A percentile compares a stretch with the other conserved stretches of the same genome.
Conservation (phyloP, 2,329 filamentous ascomycete species). For the Endothia cerciana region DNA sequence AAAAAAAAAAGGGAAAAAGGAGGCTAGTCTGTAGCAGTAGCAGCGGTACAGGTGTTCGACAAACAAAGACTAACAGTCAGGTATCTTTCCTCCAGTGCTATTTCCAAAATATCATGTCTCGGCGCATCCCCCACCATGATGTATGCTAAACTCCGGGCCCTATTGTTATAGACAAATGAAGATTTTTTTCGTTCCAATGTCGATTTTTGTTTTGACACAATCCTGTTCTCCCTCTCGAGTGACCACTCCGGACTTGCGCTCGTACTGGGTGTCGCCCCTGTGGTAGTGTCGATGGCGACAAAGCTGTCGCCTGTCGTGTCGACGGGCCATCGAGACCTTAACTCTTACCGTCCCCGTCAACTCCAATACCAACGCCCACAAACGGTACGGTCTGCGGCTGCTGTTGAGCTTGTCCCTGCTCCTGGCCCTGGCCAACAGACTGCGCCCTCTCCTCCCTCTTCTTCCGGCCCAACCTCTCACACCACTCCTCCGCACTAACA, state of each 20-base stretch:
- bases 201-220: not conserved
- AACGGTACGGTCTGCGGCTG: constrained; percentile 25
- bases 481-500: constrained; percentile 89
- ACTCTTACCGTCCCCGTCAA: constrained; percentile 30
- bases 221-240: not conserved
- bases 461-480: constrained; percentile 70
- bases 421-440: constrained; percentile 30
- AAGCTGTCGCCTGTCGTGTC: not conserved
- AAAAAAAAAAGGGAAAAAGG: too few species aligned
- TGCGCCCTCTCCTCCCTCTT: constrained; percentile 37
- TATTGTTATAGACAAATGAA: not conserved
- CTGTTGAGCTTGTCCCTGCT: constrained; percentile 35
- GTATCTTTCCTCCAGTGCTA: constrained; percentile 8
- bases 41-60: not conserved
- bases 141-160: constrained; percentile 8
- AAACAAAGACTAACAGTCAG: not conserved
- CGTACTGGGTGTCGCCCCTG: not conserved
- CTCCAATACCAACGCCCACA: constrained; percentile 22
- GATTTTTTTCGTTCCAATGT: not conserved
- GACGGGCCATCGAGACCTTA: not conserved
- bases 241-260: not conserved
- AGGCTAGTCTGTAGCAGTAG: not conserved
- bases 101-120: not conserved
- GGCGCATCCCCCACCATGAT: not conserved
- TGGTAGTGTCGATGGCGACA: not conserved